These are phyloP conservation scores for Didymella exigua DNA, from an alignment of 2,329 filamentous ascomycete species.

Conservation along the genomic window DNA sequence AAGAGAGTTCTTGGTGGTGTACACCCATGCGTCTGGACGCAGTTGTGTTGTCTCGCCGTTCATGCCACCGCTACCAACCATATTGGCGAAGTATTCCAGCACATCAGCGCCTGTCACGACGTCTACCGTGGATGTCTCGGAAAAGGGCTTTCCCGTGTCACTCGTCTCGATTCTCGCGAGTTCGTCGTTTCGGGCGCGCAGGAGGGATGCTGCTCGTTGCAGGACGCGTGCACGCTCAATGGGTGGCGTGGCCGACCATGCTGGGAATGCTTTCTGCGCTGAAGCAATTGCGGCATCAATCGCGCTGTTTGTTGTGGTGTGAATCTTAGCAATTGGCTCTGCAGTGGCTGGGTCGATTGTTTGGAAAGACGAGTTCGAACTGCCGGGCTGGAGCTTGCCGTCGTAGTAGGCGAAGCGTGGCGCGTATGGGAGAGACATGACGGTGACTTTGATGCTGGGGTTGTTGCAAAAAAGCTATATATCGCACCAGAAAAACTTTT, in stretches of 20 bases:
- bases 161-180: slow-evolving; percentile 80
- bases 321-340: slow-evolving; percentile 71
- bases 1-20: slow-evolving; percentile 79
- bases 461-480: neutral
- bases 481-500: neutral
- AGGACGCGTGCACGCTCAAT: slow-evolving; percentile 77
- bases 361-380: slow-evolving; percentile 68
- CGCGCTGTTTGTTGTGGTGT: slow-evolving; percentile 69
- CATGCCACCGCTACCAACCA: slow-evolving; percentile 76
- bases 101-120: slow-evolving; percentile 83
- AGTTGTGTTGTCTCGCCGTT: slow-evolving; percentile 80
- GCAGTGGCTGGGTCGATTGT: slow-evolving; percentile 76
- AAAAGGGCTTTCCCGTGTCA: slow-evolving; percentile 85
- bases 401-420: slow-evolving; percentile 74
- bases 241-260: slow-evolving; percentile 78
- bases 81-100: slow-evolving; percentile 82
- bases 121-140: slow-evolving; percentile 84
- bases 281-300: slow-evolving; percentile 75
- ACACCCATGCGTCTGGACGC: slow-evolving; percentile 77
- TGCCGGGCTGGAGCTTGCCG: slow-evolving; percentile 68
- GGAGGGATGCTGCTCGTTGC: slow-evolving; percentile 73
- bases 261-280: slow-evolving; percentile 72
- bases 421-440: slow-evolving; percentile 52
- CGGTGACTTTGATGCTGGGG: neutral
- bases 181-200: slow-evolving; percentile 77